Evolutionary conservation across 768 basidiomycete species (phyloP).

Genomic region (Phaeolepiota aurea): DNA sequence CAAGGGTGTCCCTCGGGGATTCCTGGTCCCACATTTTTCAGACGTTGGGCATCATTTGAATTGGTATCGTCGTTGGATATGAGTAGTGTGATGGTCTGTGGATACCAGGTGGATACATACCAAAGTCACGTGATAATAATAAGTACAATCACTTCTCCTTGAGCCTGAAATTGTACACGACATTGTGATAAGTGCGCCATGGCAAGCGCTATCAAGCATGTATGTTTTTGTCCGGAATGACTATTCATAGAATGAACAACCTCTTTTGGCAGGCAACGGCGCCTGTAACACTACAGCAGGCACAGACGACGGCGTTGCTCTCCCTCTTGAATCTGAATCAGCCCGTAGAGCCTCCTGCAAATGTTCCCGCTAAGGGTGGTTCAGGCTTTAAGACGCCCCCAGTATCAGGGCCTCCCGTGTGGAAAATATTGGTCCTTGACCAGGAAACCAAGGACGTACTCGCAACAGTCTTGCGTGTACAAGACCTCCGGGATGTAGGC

Average conservation of each 20-base stretch:
- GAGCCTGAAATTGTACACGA: neutral
- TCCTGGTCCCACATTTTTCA: constrained; percentile 2
- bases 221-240: constrained; percentile 11
- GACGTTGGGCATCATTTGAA: constrained; percentile 1
- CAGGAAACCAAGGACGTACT: constrained; percentile 94
- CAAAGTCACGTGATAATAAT: too few relatives aligned
- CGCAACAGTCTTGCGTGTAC: constrained; percentile 90
- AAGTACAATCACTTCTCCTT: too few relatives aligned
- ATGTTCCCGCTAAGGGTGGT: constrained; percentile 26
- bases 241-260: constrained; percentile 6
- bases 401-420: constrained; percentile 68
- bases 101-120: too few relatives aligned
- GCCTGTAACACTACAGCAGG: constrained; percentile 69
- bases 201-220: constrained; percentile 27
- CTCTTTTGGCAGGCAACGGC: constrained; percentile 16
- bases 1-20: constrained; percentile 1
- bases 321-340: constrained; percentile 82
- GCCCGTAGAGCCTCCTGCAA: constrained; percentile 31
- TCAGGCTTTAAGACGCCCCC: constrained; percentile 42
- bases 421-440: constrained; percentile 95
- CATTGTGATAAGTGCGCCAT: constrained; percentile 13
- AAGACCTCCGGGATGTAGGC: constrained; percentile 93
- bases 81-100: too few relatives aligned
- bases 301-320: constrained; percentile 81
- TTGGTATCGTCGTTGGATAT: too few relatives aligned